Evolutionary conservation across 441 rosid species (phyloP).

Genomic region (Pelargonium myrrhifolium): DNA sequence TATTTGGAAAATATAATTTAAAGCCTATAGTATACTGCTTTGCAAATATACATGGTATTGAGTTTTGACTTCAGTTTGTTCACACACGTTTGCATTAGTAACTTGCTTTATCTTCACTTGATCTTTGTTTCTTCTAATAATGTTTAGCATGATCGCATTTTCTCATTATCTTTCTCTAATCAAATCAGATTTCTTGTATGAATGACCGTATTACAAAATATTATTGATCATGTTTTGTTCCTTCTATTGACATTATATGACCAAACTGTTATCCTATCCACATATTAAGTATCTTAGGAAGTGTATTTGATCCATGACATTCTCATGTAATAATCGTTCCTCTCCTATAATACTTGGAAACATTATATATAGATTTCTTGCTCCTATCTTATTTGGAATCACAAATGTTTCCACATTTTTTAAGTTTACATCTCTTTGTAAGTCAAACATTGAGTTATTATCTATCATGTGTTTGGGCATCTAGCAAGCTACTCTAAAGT

Average conservation of each 20-base stretch:
- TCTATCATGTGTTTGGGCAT: not conserved
- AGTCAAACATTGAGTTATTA: not conserved
- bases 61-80: not conserved
- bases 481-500: not conserved
- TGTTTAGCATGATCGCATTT: not conserved
- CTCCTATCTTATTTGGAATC: not conserved
- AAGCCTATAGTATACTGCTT: not conserved
- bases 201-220: not conserved
- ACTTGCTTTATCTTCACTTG: not conserved
- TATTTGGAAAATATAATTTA: slow-evolving; percentile 16
- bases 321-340: not conserved
- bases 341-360: not conserved
- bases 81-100: not conserved
- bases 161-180: not conserved
- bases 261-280: not conserved
- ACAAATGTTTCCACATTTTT: too few species aligned
- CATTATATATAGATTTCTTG: not conserved
- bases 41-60: not conserved
- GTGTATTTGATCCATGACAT: not conserved
- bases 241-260: not conserved
- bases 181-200: not conserved
- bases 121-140: not conserved
- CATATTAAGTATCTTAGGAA: not conserved
- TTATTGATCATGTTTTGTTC: not conserved
- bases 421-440: not conserved